These are phyloP conservation scores for Arctium minus DNA, from an alignment of 129 eudicot genomes.

Conservation along the genomic window DNA sequence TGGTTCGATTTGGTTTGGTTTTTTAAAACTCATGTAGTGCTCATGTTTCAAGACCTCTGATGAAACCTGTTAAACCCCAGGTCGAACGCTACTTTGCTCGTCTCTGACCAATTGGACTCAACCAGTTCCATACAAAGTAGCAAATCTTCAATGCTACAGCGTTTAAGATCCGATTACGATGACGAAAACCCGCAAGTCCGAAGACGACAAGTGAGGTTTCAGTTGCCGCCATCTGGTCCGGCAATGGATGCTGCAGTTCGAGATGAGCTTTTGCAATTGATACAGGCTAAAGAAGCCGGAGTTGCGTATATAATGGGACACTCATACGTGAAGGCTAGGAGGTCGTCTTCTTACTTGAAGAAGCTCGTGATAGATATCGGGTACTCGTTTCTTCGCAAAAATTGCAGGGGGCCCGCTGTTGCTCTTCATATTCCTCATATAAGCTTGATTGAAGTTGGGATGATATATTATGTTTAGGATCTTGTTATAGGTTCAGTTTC, in stretches of 20 bases:
- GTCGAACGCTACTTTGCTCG: slow-evolving; percentile 50
- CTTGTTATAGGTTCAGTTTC: background rate
- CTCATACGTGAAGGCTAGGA: slow-evolving; percentile 85
- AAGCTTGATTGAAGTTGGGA: slow-evolving; percentile 95
- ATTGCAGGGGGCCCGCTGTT: slow-evolving; percentile 89
- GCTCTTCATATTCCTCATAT: slow-evolving; percentile 96
- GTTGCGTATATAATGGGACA: slow-evolving; percentile 97
- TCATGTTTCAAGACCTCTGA: background rate
- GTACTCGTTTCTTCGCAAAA: slow-evolving; percentile 82
- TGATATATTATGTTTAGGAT: slow-evolving; percentile 82
- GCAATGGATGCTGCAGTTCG: slow-evolving; percentile 55
- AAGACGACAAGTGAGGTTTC: slow-evolving; percentile 70
- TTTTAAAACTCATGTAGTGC: background rate
- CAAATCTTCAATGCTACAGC: slow-evolving; percentile 72
- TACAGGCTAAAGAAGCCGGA: slow-evolving; percentile 92
- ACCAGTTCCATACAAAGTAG: slow-evolving; percentile 54
- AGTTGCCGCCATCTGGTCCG: slow-evolving; percentile 49
- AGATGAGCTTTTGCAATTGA: slow-evolving; percentile 75
- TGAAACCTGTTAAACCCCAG: slow-evolving; percentile 1
- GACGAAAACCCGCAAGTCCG: slow-evolving; percentile 76
- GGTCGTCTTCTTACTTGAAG: slow-evolving; percentile 72
- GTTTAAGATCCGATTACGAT: slow-evolving; percentile 70
- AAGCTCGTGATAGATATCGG: slow-evolving; percentile 74
- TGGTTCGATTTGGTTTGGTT: background rate
- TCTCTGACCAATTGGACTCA: slow-evolving; percentile 46